Evolutionary conservation across 495 filamentous ascomycete genomes (phyloP).

Genomic region (Neurospora sp.): DNA sequence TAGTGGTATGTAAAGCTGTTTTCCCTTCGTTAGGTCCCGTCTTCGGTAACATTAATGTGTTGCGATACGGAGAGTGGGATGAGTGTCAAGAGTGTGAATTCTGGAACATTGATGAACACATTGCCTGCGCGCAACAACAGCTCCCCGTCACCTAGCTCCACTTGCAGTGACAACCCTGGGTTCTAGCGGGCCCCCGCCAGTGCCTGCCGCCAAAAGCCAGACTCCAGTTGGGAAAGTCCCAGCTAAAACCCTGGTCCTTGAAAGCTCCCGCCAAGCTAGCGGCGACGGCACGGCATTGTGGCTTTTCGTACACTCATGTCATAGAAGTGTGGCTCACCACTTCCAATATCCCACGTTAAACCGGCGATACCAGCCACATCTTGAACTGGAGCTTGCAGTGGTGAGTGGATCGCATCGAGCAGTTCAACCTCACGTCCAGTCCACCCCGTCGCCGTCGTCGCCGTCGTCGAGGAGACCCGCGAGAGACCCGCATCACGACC

Average conservation of each 20-base stretch:
- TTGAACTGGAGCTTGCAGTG: neutral
- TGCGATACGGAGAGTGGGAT: neutral
- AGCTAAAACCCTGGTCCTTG: neutral
- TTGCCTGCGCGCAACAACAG: neutral
- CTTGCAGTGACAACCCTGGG: neutral
- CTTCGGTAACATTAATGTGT: neutral
- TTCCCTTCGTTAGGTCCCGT: neutral
- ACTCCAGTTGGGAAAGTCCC: too few relatives aligned
- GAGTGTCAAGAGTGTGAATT: neutral
- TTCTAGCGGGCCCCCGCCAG: neutral
- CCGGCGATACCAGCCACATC: neutral
- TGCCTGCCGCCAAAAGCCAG: neutral
- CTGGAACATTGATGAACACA: neutral
- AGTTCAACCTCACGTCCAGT: neutral
- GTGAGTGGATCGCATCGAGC: neutral
- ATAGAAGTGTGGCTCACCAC: neutral
- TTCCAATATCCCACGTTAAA: neutral
- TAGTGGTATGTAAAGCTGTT: neutral
- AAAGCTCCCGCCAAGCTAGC: neutral
- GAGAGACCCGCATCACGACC: neutral
- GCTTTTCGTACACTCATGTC: neutral
- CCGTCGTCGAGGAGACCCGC: neutral
- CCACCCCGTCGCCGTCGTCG: neutral
- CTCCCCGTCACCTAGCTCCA: neutral
- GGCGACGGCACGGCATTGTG: too few relatives aligned